These are phyloP conservation scores for Typha latifolia DNA, from an alignment of 176 grass and related monocot species.

Conservation along the genomic window DNA sequence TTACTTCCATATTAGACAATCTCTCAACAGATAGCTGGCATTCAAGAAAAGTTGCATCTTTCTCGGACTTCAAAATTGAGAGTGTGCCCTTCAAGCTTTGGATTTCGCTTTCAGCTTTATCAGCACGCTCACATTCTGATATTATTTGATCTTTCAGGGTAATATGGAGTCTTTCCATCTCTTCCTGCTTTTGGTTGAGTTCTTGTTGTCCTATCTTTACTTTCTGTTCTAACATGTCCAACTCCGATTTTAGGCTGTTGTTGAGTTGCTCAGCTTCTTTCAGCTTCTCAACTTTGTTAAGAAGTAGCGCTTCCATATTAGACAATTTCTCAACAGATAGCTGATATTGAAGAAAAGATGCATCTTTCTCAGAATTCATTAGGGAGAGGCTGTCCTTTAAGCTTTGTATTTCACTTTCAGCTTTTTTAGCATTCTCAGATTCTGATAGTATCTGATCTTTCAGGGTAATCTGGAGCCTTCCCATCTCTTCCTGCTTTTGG, in stretches of 20 bases:
- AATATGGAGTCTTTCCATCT: slow-evolving; percentile 7
- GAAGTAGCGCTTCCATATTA: slow-evolving; percentile 2
- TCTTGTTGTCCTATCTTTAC: slow-evolving; percentile 8
- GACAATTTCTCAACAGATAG: slow-evolving; percentile 20
- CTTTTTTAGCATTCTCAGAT: slow-evolving; percentile 10
- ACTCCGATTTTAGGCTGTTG: slow-evolving; percentile 1
- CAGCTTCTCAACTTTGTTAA: background rate
- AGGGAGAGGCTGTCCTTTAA: slow-evolving; percentile 11
- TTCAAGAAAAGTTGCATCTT: slow-evolving; percentile 13
- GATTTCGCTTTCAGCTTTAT: slow-evolving; percentile 21
- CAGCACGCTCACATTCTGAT: slow-evolving; percentile 13
- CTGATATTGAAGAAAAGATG: slow-evolving; percentile 12
- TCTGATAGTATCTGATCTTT: slow-evolving; percentile 41
- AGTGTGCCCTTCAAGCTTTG: slow-evolving; percentile 17
- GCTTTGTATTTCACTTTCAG: slow-evolving; percentile 24
- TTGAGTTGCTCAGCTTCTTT: slow-evolving; percentile 9
- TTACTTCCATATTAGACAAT: slow-evolving; percentile 14
- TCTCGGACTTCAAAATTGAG: slow-evolving; percentile 7
- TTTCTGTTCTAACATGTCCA: slow-evolving; percentile 13
- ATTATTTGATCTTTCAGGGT: slow-evolving; percentile 3
- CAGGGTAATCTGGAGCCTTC: slow-evolving; percentile 33
- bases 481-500: slow-evolving; percentile 49
- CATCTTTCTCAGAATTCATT: slow-evolving; percentile 13
- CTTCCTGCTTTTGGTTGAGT: slow-evolving; percentile 10
- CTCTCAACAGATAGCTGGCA: slow-evolving; percentile 17